Base-by-base conservation (phyloP, 2,329 filamentous ascomycete species). In the Ploettnerulaceae sp. region DNA sequence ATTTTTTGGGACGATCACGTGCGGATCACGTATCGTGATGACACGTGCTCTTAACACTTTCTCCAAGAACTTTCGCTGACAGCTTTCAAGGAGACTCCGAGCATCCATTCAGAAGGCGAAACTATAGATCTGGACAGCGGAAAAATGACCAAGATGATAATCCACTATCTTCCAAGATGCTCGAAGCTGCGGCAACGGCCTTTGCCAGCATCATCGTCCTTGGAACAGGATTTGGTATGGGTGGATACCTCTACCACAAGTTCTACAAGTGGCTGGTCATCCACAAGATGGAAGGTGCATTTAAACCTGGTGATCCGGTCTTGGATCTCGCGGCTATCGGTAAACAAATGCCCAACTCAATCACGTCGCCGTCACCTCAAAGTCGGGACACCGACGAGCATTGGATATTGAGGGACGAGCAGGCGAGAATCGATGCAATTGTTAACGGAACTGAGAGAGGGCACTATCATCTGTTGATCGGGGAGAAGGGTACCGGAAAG, bases 401-500 rank as follows among this genome's bases (percentile, higher is more conserved):
- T 59, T 96, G 93, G 93, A 81, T 97, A 39, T 68, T 78, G 54
- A 82, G 91, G 21, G 81, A 85, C 11, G 91, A 98, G 70, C 93
- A 98, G 65, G 66, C 70, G 3, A 79, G 76, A 49, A 83, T 98
- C 52, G 84, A 98, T 64, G 72, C 70, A n/a, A 96, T 98, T 54
- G 77, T 98, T 18, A 70, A 76, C 37, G 93, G 93, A 1, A 68
- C 73, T 2, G 73, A 79, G 21, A 72, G 73, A 35, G 93, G 93
- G 8, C 89, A 94, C 62, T 98, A 98, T 62, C 87, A 93, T 66
- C 75, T 98, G 2, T 72, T 98, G 2, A 81, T 97, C 36, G 93
- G 93, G 34, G 93, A 97, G 63, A 97, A 98, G 69, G 93, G 93
- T 4, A 94, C 88, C 0, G 93, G 93, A 5, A 98, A 98, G 71